Conservation (phyloP, 1,284 basidiomycete genomes). For the Cryptococcus hybrid region DNA sequence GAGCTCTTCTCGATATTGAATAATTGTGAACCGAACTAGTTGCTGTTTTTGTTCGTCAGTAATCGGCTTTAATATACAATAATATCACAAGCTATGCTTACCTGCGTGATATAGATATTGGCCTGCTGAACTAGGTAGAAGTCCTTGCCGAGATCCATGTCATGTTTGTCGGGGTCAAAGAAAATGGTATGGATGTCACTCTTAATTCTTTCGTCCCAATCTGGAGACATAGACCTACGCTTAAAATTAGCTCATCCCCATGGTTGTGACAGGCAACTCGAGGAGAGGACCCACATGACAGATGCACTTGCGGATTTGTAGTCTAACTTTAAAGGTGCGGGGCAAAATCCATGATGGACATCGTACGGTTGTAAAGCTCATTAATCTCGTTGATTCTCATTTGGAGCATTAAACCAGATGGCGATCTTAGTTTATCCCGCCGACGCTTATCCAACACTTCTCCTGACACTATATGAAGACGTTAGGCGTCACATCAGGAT, state of each 20-base stretch:
- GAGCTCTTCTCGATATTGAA: constrained; percentile 39
- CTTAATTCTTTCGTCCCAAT: constrained; percentile 33
- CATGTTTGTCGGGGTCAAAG: constrained; percentile 24
- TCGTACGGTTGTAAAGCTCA: constrained; percentile 38
- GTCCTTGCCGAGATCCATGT: constrained; percentile 27
- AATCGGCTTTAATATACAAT: constrained; percentile 6
- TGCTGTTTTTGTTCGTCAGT: constrained; percentile 20
- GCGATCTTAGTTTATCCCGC: constrained; percentile 33
- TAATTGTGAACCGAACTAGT: constrained; percentile 37
- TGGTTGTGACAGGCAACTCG: background rate
- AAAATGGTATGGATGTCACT: constrained; percentile 26
- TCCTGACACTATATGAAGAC: constrained; percentile 35
- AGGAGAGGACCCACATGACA: constrained; percentile 11
- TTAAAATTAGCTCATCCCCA: constrained; percentile 16
- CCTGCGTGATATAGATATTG: constrained; percentile 45
- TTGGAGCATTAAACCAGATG: constrained; percentile 35
- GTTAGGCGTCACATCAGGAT: constrained; percentile 22
- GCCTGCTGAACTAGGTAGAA: constrained; percentile 42
- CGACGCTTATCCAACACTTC: constrained; percentile 37
- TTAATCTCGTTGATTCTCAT: constrained; percentile 42
- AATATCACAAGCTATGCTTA: constrained; percentile 11
- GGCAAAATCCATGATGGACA: constrained; percentile 43
- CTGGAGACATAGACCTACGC: constrained; percentile 19
- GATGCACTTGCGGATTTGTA: constrained; percentile 15
- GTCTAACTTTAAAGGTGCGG: constrained; percentile 34